These are phyloP conservation scores for Globisporangium parvum DNA, from an alignment of 352 stramenopile species.

Conservation along the genomic window DNA sequence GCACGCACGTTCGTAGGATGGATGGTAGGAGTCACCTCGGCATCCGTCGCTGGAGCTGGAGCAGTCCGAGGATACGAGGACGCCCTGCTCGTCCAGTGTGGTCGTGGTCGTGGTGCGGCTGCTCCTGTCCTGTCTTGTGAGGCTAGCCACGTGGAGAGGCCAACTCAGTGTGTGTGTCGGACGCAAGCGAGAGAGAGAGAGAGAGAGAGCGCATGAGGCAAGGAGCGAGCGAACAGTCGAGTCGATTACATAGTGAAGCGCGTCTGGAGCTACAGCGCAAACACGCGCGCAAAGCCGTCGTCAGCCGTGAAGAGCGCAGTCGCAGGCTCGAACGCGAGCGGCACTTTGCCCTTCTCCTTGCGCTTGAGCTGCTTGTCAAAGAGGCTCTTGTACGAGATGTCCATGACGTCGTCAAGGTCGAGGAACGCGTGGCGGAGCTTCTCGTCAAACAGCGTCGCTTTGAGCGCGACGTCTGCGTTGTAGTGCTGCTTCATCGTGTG, in stretches of 20 bases:
- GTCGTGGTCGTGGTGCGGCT: no score
- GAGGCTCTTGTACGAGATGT: slow-evolving; percentile 76
- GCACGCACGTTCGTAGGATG: neutral
- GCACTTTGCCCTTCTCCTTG: slow-evolving; percentile 72
- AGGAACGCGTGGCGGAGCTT: slow-evolving; percentile 76
- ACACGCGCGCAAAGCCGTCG: slow-evolving; percentile 61
- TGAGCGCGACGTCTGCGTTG: slow-evolving; percentile 88
- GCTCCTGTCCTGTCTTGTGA: no score
- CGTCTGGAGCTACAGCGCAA: slow-evolving; percentile 47
- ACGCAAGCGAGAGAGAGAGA: no score
- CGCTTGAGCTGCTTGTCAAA: slow-evolving; percentile 82
- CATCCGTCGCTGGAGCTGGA: no score
- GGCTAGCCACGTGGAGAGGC: no score
- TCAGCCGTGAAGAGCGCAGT: slow-evolving; percentile 54
- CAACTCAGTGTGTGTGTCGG: no score
- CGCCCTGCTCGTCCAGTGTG: no score
- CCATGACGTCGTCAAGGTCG: slow-evolving; percentile 63
- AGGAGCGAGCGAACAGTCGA: no score
- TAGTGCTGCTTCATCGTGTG: slow-evolving; percentile 93
- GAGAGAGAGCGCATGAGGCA: no score
- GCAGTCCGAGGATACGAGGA: no score
- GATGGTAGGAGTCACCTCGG: no score
- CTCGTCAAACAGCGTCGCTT: slow-evolving; percentile 90
- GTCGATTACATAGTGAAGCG: neutral
- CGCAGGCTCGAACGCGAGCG: slow-evolving; percentile 62